Percentiles rank a stretch among this genome's conserved stretches.
Conservation (phyloP, 805 yeast genomes). For the Brettanomyces sp. region DNA sequence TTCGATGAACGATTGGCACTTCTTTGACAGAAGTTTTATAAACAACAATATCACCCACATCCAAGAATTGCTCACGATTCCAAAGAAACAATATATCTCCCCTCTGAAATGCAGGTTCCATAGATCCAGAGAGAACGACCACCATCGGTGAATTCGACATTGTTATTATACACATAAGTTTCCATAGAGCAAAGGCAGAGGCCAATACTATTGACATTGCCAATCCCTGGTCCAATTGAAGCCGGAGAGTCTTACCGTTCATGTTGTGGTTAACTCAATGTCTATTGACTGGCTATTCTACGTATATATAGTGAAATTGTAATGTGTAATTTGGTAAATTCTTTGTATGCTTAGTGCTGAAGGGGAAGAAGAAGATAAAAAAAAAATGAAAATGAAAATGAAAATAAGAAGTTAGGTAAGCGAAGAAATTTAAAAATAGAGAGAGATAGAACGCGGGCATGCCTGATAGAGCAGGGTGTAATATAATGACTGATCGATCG, state of each 20-base stretch:
- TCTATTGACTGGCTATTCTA: too few relatives aligned
- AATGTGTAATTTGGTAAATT: too few relatives aligned
- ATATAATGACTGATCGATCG: too few relatives aligned
- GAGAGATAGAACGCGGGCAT: too few relatives aligned
- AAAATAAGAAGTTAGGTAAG: too few relatives aligned
- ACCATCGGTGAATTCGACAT: conserved; percentile 90
- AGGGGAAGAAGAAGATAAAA: too few relatives aligned
- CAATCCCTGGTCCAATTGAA: conserved; percentile 36
- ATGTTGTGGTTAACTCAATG: conserved; percentile 6
- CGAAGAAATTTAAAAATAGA: too few relatives aligned
- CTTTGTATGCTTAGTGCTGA: too few relatives aligned
- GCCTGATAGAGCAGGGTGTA: too few relatives aligned
- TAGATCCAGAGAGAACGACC: conserved; percentile 94
- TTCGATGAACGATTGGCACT: conserved; percentile 97
- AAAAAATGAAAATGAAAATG: too few relatives aligned
- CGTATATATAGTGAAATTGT: too few relatives aligned
- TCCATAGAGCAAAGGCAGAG: conserved; percentile 90
- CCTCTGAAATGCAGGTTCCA: conserved; percentile 99
- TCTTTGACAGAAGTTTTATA: conserved; percentile 70
- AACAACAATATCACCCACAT: conserved; percentile 91
- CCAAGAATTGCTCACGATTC: conserved; percentile 62
- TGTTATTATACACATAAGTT: conserved; percentile 62
- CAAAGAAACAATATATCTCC: conserved; percentile 89
- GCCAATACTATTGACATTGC: conserved; percentile 72
- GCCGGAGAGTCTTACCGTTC: conserved; percentile 22